Evolutionary conservation across 495 filamentous ascomycete genomes (phyloP).

Genomic region (Tuber aestivum): DNA sequence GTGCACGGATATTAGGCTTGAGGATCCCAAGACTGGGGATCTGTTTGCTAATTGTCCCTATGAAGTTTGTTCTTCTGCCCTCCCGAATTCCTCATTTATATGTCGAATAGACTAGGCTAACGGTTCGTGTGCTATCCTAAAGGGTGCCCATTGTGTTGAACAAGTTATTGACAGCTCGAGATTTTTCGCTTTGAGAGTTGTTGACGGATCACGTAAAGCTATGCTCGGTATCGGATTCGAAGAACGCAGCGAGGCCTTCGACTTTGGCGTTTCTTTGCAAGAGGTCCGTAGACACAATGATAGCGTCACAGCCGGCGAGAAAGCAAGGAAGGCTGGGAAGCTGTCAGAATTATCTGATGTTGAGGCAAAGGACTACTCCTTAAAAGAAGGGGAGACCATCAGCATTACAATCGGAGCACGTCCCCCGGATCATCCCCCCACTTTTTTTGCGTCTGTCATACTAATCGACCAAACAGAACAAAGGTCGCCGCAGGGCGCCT

Average conservation of each 20-base stretch:
- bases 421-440: not conserved
- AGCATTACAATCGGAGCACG: conserved; percentile 62
- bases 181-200: conserved; percentile 76
- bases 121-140: not conserved
- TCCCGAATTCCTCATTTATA: not conserved
- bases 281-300: conserved; percentile 51
- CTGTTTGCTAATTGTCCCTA: conserved; percentile 79
- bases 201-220: conserved; percentile 62
- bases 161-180: conserved; percentile 65
- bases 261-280: conserved; percentile 72
- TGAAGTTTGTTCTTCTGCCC: conserved; percentile 29
- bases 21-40: conserved; percentile 61
- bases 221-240: conserved; percentile 78
- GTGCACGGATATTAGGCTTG: conserved; percentile 65
- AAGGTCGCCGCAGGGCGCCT: conserved; percentile 40
- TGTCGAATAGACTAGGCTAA: not conserved
- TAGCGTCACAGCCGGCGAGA: conserved; percentile 8
- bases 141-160: conserved; percentile 54
- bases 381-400: conserved; percentile 82
- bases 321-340: conserved; percentile 9
- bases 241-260: conserved; percentile 73
- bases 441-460: not conserved
- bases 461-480: conserved; percentile 40
- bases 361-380: conserved; percentile 63
- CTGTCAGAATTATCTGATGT: conserved; percentile 35